phyloP scores from a whole-genome alignment of 2,329 filamentous ascomycete species.

The Alternaria ventricosa region DNA sequence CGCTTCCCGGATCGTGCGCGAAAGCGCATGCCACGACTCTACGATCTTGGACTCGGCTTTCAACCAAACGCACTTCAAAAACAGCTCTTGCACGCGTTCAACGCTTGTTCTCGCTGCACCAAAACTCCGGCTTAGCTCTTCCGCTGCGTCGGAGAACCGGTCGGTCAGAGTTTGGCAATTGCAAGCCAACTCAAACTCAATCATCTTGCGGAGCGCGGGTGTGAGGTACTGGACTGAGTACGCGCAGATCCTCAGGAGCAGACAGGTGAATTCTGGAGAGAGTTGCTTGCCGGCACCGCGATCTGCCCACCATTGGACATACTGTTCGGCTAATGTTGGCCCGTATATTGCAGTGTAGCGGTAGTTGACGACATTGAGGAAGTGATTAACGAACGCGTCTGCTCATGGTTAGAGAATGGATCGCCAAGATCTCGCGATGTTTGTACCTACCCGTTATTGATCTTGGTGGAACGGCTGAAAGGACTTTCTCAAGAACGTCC shows the following conservation, averaged over 20 bases:
- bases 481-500: constrained; percentile 40
- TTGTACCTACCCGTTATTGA: constrained; percentile 36
- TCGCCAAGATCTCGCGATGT: not conserved
- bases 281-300: constrained; percentile 43
- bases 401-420: constrained; percentile 7
- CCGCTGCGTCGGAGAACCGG: constrained; percentile 52
- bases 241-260: constrained; percentile 56
- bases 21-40: constrained; percentile 58
- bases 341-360: constrained; percentile 57
- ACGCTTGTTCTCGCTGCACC: constrained; percentile 54
- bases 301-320: constrained; percentile 56
- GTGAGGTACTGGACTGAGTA: constrained; percentile 55
- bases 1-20: constrained; percentile 54
- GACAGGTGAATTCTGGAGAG: constrained; percentile 55
- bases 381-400: constrained; percentile 58
- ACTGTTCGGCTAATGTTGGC: constrained; percentile 54
- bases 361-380: constrained; percentile 54
- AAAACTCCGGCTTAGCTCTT: constrained; percentile 53
- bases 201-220: constrained; percentile 45
- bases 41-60: constrained; percentile 57
- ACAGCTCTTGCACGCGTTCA: constrained; percentile 58
- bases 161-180: constrained; percentile 49
- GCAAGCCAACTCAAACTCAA: constrained; percentile 55
- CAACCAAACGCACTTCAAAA: constrained; percentile 56
- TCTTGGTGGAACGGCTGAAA: constrained; percentile 41